Evolutionary conservation across 805 yeast genomes (phyloP), one percentile per base, ranked within the genome.

Genomic region (Nakazawaea anatomiae): DNA sequence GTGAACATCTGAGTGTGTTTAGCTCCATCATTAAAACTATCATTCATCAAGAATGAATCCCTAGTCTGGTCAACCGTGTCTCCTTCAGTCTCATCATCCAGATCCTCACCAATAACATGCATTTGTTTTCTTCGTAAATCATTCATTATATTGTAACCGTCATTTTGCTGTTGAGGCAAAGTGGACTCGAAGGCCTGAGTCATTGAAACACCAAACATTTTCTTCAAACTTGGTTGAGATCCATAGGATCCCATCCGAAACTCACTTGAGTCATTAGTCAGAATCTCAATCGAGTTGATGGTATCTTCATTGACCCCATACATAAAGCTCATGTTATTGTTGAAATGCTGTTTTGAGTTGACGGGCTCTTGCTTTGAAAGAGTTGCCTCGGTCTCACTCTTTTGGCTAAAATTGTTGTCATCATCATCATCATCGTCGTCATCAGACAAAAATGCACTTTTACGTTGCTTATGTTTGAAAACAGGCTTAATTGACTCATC

Each of bases 361-460:
- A 55, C 55, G 5, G 54, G 44, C 18, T 53, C 58, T 27, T 47
- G 28, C 8, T 46, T 46, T 12, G 54, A 44, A 29, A 9, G 11
- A 32, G 3, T 11, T 32, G 8, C 11, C 8, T 32, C 35, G 3
- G 35, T 32, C 11, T 32, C 35, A 18, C 35, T 32, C 35, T 32
- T 32, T 32, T 32, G 25, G 25, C 25, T 3, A 18, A 18, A 18
- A 18, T 11, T 11, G 8, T 2, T 32, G 11, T 2, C 35, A 32
- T 56, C 59, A 11, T 57, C 56, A 29, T 51, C 57, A 6, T 55
- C 56, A 10, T 56, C 55, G n/a, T 54, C 56, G 42, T 52, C 56
- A n/a, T 51, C 57, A 42, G 42, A 39, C 32, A 48, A 52, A 32
- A 34, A 27, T 9, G 11, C 35, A 8, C 8, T 11, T 9, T 27